Percentiles rank a stretch among this genome's conserved stretches.
These are phyloP conservation scores for Debaryomyces prosopidis DNA, from an alignment of 805 yeast genomes.

Conservation along the genomic window DNA sequence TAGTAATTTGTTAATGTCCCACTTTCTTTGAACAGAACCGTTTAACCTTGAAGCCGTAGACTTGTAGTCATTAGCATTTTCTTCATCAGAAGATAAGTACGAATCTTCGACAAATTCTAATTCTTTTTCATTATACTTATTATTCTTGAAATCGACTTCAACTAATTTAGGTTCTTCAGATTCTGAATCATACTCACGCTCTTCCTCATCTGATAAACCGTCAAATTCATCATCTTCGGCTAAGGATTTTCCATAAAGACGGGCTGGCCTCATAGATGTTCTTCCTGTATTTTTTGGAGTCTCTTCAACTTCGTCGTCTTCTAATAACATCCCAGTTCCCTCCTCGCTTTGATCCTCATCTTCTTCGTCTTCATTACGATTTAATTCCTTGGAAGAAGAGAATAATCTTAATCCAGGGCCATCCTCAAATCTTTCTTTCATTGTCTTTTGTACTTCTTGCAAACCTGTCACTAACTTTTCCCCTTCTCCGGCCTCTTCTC, in stretches of 20 bases:
- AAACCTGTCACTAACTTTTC: constrained; percentile 81
- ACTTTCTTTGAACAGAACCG: constrained; percentile 52
- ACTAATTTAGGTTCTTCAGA: constrained; percentile 43
- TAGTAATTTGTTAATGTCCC: constrained; percentile 81
- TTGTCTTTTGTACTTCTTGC: constrained; percentile 65
- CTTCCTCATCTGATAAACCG: constrained; percentile 43
- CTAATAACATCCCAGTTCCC: too few species aligned
- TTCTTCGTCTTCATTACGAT: constrained; percentile 37
- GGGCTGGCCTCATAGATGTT: constrained; percentile 54
- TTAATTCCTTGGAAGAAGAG: constrained; percentile 55
- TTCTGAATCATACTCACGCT: constrained; percentile 38
- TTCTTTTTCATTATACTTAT: constrained; percentile 33
- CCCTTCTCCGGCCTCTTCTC: constrained; percentile 77
- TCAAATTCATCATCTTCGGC: constrained; percentile 48
- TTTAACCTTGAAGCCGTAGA: constrained; percentile 61
- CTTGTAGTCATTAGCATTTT: constrained; percentile 38
- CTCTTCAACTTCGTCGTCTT: constrained; percentile 34
- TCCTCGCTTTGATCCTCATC: constrained; percentile 37
- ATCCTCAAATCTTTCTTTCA: constrained; percentile 56
- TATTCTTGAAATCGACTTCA: constrained; percentile 46
- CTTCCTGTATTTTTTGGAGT: constrained; percentile 57
- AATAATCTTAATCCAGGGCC: constrained; percentile 78
- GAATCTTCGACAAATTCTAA: constrained; percentile 49
- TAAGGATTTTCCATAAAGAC: constrained; percentile 54
- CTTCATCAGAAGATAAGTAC: constrained; percentile 39